Percentiles rank a stretch among this genome's conserved stretches.
Conservation (phyloP, 1,139 yeast species). For the Yamadazyma membranifaciens region DNA sequence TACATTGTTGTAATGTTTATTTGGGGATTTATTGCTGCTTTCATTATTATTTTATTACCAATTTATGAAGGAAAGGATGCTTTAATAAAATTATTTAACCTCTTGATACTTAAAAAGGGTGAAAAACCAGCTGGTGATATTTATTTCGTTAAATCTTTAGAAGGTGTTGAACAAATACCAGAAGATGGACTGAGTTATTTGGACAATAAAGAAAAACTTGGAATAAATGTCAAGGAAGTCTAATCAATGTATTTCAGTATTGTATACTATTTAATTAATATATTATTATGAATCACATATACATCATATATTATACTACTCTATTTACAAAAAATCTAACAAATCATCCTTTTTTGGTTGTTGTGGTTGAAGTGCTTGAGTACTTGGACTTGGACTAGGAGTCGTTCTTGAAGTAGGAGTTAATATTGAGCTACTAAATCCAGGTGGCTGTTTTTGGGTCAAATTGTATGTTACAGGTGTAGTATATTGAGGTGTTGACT, state of each 20-base stretch:
- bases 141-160: conserved; percentile 13
- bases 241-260: background rate
- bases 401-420: conserved; percentile 11
- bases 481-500: no score
- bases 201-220: background rate
- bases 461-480: background rate
- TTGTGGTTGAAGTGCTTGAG: conserved; percentile 1
- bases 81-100: conserved; percentile 12
- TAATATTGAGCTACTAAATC: conserved; percentile 11
- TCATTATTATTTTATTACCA: conserved; percentile 34
- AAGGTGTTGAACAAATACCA: conserved; percentile 2
- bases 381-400: no score
- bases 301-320: background rate
- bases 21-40: conserved; percentile 30
- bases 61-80: conserved; percentile 30
- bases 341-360: conserved; percentile 5
- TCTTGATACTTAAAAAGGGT: conserved; percentile 10
- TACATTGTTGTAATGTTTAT: conserved; percentile 31
- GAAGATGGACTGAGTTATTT: background rate
- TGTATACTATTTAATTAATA: no score
- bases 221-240: background rate
- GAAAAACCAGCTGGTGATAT: conserved; percentile 16
- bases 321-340: conserved; percentile 10
- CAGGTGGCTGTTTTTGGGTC: conserved; percentile 13
- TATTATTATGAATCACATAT: no score